These are phyloP conservation scores for Mycena belliarum DNA, from an alignment of 768 basidiomycete species.

Conservation along the genomic window DNA sequence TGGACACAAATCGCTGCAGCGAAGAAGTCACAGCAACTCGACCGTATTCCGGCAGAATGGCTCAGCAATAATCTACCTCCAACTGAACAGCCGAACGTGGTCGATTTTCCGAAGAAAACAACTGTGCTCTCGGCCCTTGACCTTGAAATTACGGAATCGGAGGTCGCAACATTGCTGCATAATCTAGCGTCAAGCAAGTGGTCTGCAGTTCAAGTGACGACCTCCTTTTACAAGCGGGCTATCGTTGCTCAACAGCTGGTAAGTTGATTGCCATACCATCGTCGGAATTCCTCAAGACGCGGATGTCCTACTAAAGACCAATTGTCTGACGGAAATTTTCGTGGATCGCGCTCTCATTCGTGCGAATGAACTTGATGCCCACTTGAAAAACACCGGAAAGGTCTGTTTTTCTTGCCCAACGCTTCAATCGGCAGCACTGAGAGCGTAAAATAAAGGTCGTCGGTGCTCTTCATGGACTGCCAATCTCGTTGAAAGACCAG, in stretches of 20 bases:
- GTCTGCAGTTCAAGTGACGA: conserved; percentile 69
- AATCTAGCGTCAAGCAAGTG: conserved; percentile 56
- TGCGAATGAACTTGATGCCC: conserved; percentile 67
- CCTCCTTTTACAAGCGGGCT: conserved; percentile 76
- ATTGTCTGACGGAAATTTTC: conserved; percentile 85
- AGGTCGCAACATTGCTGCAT: conserved; percentile 46
- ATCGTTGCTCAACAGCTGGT: conserved; percentile 80
- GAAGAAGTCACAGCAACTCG: conserved; percentile 54
- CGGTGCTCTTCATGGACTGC: conserved; percentile 77
- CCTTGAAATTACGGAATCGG: conserved; percentile 46
- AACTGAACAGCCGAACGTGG: conserved; percentile 51
- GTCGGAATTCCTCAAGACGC: not conserved
- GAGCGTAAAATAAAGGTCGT: conserved; percentile 33
- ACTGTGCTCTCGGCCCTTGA: conserved; percentile 55
- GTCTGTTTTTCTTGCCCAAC: not conserved
- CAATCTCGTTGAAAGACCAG: conserved; percentile 77
- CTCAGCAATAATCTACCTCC: conserved; percentile 48
- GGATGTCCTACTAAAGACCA: conserved; percentile 48
- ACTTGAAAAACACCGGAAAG: conserved; percentile 61
- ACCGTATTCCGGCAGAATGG: conserved; percentile 68
- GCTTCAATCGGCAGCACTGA: not conserved
- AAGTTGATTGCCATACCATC: conserved; percentile 22
- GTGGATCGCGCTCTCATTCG: conserved; percentile 66
- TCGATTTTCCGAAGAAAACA: conserved; percentile 55
- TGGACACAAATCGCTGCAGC: conserved; percentile 59